Evolutionary conservation across 345 rosid species (phyloP).

Genomic region (Euphorbia tirucalli): DNA sequence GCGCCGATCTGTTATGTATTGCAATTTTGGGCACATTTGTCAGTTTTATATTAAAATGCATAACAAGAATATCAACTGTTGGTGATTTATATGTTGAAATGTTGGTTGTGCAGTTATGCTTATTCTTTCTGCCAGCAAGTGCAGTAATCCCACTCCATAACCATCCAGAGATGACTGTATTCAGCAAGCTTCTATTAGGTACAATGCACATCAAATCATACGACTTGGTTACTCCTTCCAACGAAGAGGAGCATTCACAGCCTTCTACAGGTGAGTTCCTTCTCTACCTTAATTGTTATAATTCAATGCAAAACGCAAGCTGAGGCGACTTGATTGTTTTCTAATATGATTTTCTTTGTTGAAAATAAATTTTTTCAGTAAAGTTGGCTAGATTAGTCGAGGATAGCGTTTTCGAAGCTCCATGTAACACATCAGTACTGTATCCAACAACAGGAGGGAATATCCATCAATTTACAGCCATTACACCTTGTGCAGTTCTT

Average conservation of each 20-base stretch:
- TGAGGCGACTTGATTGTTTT: neutral
- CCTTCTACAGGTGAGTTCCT: slow-evolving; percentile 35
- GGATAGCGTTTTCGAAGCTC: slow-evolving; percentile 40
- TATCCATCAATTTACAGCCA: slow-evolving; percentile 60
- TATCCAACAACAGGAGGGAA: slow-evolving; percentile 79
- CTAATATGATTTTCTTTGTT: slow-evolving; percentile 1
- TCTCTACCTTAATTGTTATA: neutral
- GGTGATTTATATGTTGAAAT: neutral
- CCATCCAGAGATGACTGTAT: slow-evolving; percentile 78
- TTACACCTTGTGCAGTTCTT: slow-evolving; percentile 62
- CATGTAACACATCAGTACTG: slow-evolving; percentile 59
- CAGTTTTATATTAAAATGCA: too few species aligned
- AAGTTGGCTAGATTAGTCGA: slow-evolving; percentile 45
- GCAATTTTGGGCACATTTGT: neutral
- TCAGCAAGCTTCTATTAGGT: slow-evolving; percentile 61
- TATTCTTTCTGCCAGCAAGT: slow-evolving; percentile 62
- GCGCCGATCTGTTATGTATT: too few species aligned
- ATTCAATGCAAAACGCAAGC: neutral
- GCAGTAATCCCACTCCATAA: slow-evolving; percentile 75
- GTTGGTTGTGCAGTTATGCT: slow-evolving; percentile 42
- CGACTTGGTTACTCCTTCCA: slow-evolving; percentile 47
- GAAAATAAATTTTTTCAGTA: slow-evolving; percentile 37
- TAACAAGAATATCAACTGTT: too few species aligned
- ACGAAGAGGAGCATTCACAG: slow-evolving; percentile 8
- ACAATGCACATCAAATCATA: slow-evolving; percentile 69